phyloP scores from a whole-genome alignment of 495 filamentous ascomycete genomes.

The Parathielavia hyrcaniae region DNA sequence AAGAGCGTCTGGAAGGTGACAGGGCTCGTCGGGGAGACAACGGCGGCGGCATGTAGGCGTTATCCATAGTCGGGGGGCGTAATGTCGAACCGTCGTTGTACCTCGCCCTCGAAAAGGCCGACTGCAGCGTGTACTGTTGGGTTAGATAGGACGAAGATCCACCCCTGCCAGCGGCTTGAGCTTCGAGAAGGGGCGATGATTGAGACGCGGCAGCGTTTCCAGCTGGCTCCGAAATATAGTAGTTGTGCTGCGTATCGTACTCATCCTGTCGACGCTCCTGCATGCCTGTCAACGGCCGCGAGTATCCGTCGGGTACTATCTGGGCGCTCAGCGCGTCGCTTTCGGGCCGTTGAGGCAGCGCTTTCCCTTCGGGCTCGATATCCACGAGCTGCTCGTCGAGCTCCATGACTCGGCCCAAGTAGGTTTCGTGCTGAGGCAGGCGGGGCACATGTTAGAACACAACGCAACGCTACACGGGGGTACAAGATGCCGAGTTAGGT shows the following conservation, averaged over 20 bases:
- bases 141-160: constrained; percentile 21
- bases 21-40: constrained; percentile 53
- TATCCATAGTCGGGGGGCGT: constrained; percentile 38
- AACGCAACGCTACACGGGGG: neutral
- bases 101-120: constrained; percentile 44
- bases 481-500: neutral
- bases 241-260: constrained; percentile 29
- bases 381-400: constrained; percentile 62
- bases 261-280: constrained; percentile 9
- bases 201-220: constrained; percentile 13
- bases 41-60: constrained; percentile 57
- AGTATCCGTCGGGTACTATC: constrained; percentile 41
- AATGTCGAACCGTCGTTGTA: constrained; percentile 38
- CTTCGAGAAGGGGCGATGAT: constrained; percentile 19
- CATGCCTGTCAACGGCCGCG: constrained; percentile 20
- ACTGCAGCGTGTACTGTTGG: constrained; percentile 38
- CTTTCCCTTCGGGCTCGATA: constrained; percentile 56
- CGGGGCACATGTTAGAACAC: constrained; percentile 10
- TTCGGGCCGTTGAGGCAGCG: constrained; percentile 70
- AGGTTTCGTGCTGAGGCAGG: constrained; percentile 65
- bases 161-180: constrained; percentile 19
- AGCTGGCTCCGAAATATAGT: constrained; percentile 25
- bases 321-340: constrained; percentile 43
- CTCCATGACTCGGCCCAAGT: constrained; percentile 80
- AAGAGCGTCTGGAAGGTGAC: constrained; percentile 26